These are phyloP conservation scores for Rhodotorula sp. DNA, from an alignment of 1,284 basidiomycete species.

Conservation along the genomic window DNA sequence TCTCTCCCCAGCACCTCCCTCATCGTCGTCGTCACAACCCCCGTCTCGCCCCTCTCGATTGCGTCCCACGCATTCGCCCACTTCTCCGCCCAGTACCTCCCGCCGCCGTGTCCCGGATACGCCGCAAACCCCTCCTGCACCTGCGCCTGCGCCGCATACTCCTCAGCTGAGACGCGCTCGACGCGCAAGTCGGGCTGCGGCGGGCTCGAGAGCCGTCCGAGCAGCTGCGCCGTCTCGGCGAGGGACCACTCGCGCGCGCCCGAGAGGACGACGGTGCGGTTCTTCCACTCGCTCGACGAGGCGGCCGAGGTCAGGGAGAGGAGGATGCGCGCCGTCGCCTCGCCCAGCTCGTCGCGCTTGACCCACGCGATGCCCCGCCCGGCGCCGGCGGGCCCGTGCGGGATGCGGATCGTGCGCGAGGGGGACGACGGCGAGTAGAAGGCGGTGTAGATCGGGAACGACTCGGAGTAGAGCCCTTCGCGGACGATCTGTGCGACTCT, in stretches of 20 bases:
- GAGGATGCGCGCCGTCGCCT: slow-evolving; percentile 4
- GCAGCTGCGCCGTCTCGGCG: not conserved
- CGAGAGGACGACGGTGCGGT: not conserved
- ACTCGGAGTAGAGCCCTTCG: slow-evolving; percentile 12
- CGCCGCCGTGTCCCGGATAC: not conserved
- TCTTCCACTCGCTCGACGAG: not conserved
- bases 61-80: slow-evolving; percentile 10
- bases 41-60: not conserved
- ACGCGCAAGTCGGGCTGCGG: not conserved
- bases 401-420: not conserved
- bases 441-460: slow-evolving; percentile 2
- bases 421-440: not conserved
- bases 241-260: not conserved
- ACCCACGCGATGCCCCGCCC: slow-evolving; percentile 6
- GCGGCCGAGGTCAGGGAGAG: not conserved
- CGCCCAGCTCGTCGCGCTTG: slow-evolving; percentile 9
- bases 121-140: not conserved
- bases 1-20: not conserved
- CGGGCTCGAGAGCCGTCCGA: not conserved
- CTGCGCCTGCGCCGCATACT: not conserved
- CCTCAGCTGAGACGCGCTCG: not conserved
- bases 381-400: slow-evolving; percentile 3
- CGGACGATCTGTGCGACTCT: not conserved
- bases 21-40: not conserved
- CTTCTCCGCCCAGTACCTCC: not conserved